phyloP scores from a whole-genome alignment of 257 asterid species.

The Parsonsia alboflavescens region DNA sequence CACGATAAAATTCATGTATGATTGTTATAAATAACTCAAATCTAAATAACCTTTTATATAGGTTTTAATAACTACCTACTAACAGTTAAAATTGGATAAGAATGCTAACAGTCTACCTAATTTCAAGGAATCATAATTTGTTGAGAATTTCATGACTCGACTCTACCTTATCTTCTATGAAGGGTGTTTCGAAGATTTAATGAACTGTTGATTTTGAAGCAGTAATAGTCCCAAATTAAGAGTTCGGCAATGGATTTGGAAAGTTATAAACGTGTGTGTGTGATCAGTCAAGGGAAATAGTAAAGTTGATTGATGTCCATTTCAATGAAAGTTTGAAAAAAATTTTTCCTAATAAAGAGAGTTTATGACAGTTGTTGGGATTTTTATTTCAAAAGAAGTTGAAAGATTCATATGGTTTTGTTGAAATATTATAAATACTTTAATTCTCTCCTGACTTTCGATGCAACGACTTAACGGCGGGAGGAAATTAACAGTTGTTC shows the following conservation, averaged over 20 bases:
- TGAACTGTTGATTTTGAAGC: not conserved
- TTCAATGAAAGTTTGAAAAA: slow-evolving; percentile 8
- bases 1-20: too few species aligned
- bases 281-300: not conserved
- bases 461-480: not conserved
- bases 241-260: not conserved
- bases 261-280: too few species aligned
- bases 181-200: not conserved
- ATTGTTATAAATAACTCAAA: too few species aligned
- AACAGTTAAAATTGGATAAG: too few species aligned
- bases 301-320: not conserved
- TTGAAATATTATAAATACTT: slow-evolving; percentile 4
- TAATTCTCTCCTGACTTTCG: slow-evolving; percentile 8
- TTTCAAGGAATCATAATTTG: too few species aligned
- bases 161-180: too few species aligned
- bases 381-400: not conserved
- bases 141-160: too few species aligned
- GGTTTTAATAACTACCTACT: too few species aligned
- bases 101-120: too few species aligned
- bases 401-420: not conserved
- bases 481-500: too few species aligned
- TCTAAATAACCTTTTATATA: too few species aligned
- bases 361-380: not conserved
- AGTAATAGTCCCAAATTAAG: not conserved
- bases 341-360: not conserved